Base-by-base conservation (phyloP, 2,329 filamentous ascomycete species). In the Pseudogymnoascus sp. region DNA sequence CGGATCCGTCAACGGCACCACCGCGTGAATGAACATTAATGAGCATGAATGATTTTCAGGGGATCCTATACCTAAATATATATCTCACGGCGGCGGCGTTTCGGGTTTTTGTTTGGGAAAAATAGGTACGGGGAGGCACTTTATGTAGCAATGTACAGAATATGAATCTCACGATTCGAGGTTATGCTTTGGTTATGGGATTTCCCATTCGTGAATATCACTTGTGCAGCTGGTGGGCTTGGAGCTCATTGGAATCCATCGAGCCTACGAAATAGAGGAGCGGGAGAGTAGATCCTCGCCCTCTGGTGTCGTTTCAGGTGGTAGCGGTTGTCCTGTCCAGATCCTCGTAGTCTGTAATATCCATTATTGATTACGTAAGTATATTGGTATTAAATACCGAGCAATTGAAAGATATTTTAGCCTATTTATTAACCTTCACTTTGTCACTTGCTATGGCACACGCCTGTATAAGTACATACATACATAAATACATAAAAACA, bases 131-230 rank as follows among this genome's bases (percentile, higher is more conserved):
- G 46, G 46, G 46, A 34, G 46, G 46, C 25, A 56, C n/a, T 56
- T 34, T 56, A 56, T 56, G 46, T 56, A 56, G 46, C 46, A 56
- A 56, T 56, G 46, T 56, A 56, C 46, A 56, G 28, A 34, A 56
- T 34, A 56, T 53, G 25, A 56, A 56, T 34, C 46, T 56, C 25
- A 56, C 25, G 46, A 34, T 34, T 34, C 46, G 25, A 34, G 34
- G 25, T 10, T 34, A 56, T 12, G 14, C 14, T 50, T n/a, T 25
- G 14, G 28, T 11, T 28, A 28, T n/a, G 21, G 10, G 16, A 5
- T 46, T 46, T 46, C 8, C 11, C 10, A 23, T 23, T 23, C 18
- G 18, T 21, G 38, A 11, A 28, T 50, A 11, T 50, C 21, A 50
- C 12, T 25, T 6, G 6, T 50, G 6, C 6, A 50, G 14, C 21